Conservation (phyloP, 352 stramenopile species). For the Phytopythium chamaehyphon region DNA sequence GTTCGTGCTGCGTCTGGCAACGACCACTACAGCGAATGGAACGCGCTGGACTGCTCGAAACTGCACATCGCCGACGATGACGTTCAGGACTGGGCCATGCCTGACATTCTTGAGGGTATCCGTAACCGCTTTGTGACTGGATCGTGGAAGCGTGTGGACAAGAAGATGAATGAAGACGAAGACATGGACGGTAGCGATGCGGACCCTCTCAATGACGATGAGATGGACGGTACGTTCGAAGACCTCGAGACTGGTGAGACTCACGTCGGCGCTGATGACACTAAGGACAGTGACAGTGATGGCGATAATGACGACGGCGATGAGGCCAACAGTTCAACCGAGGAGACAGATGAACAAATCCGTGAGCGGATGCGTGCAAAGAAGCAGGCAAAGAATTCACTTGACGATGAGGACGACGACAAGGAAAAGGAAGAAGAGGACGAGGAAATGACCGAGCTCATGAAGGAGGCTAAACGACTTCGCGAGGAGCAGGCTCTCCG, state of each 20-base stretch:
- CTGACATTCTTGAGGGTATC: constrained; percentile 71
- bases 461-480: constrained; percentile 77
- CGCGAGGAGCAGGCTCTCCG: constrained; percentile 76
- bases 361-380: constrained; percentile 83
- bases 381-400: constrained; percentile 90
- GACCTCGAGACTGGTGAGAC: constrained; percentile 95
- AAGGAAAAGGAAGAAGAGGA: constrained; percentile 67
- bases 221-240: constrained; percentile 96
- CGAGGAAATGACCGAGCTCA: constrained; percentile 84
- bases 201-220: constrained; percentile 79
- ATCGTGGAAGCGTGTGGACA: constrained; percentile 87
- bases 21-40: constrained; percentile 60
- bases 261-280: constrained; percentile 28
- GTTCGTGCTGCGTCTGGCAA: constrained; percentile 27
- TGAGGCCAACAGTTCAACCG: constrained; percentile 21
- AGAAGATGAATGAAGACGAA: constrained; percentile 40
- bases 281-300: constrained; percentile 22
- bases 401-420: constrained; percentile 60
- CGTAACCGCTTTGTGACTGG: constrained; percentile 96
- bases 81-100: constrained; percentile 71
- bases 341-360: constrained; percentile 80
- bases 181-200: constrained; percentile 34
- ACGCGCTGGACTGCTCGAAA: constrained; percentile 76
- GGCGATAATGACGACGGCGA: constrained; percentile 24
- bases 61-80: constrained; percentile 71